These are phyloP conservation scores for Anthoceros angustus DNA, from an alignment of 225 moss, liverwort and hornwort species.

Conservation along the genomic window DNA sequence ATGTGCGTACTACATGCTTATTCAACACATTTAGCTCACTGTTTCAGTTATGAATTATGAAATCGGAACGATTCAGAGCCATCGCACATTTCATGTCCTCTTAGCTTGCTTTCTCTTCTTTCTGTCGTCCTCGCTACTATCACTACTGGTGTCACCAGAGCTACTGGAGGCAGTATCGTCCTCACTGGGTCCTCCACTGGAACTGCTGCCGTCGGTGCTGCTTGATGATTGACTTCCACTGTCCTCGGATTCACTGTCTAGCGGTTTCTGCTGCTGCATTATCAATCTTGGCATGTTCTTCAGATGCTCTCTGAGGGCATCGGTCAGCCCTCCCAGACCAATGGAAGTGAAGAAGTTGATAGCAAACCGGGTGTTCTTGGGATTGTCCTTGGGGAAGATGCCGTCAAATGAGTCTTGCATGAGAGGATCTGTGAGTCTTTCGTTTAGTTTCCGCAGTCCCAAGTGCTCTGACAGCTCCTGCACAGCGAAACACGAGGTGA, in stretches of 20 bases:
- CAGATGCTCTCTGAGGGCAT: conserved; percentile 57
- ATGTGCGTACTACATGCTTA: too few species aligned
- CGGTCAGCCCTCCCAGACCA: conserved; percentile 67
- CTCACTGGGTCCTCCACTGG: conserved; percentile 17
- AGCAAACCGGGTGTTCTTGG: conserved; percentile 66
- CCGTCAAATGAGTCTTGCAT: conserved; percentile 73
- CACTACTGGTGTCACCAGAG: conserved; percentile 23
- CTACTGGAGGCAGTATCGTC: conserved; percentile 13
- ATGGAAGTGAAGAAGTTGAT: conserved; percentile 81
- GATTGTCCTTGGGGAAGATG: conserved; percentile 75
- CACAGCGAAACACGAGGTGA: neutral
- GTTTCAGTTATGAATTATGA: too few species aligned
- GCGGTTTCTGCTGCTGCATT: conserved; percentile 54
- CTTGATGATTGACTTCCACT: conserved; percentile 10
- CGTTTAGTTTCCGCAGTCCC: conserved; percentile 52
- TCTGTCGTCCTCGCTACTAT: conserved; percentile 14
- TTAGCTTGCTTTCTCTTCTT: conserved; percentile 7
- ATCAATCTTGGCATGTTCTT: conserved; percentile 67
- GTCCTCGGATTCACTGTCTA: conserved; percentile 47
- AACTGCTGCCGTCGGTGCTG: conserved; percentile 37
- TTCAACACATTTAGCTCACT: too few species aligned
- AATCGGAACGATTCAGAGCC: too few species aligned
- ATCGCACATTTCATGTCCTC: too few species aligned
- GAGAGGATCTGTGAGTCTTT: conserved; percentile 43
- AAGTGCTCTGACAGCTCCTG: conserved; percentile 72